These are phyloP conservation scores for Picea sitchensis DNA, from an alignment of 75 land plant genomes.

Conservation along the genomic window DNA sequence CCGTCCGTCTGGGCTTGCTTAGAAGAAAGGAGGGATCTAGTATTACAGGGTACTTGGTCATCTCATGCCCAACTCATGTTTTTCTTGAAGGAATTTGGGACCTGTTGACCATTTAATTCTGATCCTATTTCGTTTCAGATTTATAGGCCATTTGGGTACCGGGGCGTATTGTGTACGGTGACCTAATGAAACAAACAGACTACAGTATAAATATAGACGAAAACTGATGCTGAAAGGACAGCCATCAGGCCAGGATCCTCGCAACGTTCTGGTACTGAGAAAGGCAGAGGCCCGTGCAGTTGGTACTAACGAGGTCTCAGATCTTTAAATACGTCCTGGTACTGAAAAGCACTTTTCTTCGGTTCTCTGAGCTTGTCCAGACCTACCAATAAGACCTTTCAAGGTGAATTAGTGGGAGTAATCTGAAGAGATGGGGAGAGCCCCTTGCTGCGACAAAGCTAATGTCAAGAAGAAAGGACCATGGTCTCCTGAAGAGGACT, in stretches of 20 bases:
- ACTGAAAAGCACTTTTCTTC: no score
- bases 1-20: background rate
- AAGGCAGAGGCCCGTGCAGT: no score
- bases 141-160: background rate
- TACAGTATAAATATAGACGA: background rate
- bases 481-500: no score
- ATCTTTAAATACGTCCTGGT: no score
- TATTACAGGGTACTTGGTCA: no score
- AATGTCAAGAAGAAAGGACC: slow-evolving; percentile 60
- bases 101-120: background rate
- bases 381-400: background rate
- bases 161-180: background rate
- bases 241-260: no score
- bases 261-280: no score
- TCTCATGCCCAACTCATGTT: no score
- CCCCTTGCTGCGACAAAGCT: slow-evolving; percentile 65
- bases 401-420: no score
- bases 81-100: background rate
- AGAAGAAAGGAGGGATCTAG: background rate
- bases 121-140: background rate
- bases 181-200: background rate
- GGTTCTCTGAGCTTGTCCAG: no score
- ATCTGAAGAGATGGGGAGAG: slow-evolving; percentile 48
- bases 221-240: slow-evolving; percentile 1
- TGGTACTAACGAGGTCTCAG: no score